These are phyloP conservation scores for Solanum aculeatissimum DNA, from an alignment of 305 asterid genomes.

Conservation along the genomic window DNA sequence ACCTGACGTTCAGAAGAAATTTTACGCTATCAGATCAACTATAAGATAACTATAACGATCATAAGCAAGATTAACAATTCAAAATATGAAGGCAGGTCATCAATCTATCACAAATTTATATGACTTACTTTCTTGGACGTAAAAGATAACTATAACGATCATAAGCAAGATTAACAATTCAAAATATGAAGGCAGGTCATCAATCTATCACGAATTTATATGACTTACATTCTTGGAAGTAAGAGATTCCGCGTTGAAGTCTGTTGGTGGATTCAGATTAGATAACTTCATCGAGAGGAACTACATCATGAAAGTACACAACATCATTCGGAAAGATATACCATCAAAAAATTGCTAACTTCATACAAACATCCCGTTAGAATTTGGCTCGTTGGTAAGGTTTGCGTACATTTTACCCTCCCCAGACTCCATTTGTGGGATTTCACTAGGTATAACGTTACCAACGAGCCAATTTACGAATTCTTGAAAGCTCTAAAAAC, in stretches of 20 bases:
- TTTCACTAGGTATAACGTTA: not conserved
- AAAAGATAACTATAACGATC: conserved; percentile 17
- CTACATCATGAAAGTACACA: conserved; percentile 25
- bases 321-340: not conserved
- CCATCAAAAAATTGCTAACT: not conserved
- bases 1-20: conserved; percentile 18
- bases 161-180: not conserved
- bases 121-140: conserved; percentile 65
- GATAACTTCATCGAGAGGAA: conserved; percentile 90
- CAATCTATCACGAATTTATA: not conserved
- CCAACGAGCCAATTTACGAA: not conserved
- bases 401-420: too few species aligned
- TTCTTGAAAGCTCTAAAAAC: not conserved
- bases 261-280: conserved; percentile 59
- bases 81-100: not conserved
- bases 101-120: not conserved
- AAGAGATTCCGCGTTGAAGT: conserved; percentile 44
- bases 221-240: conserved; percentile 65
- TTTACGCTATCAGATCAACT: not conserved
- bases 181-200: not conserved
- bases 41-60: not conserved
- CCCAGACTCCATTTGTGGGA: too few species aligned
- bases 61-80: not conserved
- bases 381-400: not conserved
- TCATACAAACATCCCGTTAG: not conserved